phyloP scores from a whole-genome alignment of 108 stramenopile genomes.

The Stephanodiscus minutulus region DNA sequence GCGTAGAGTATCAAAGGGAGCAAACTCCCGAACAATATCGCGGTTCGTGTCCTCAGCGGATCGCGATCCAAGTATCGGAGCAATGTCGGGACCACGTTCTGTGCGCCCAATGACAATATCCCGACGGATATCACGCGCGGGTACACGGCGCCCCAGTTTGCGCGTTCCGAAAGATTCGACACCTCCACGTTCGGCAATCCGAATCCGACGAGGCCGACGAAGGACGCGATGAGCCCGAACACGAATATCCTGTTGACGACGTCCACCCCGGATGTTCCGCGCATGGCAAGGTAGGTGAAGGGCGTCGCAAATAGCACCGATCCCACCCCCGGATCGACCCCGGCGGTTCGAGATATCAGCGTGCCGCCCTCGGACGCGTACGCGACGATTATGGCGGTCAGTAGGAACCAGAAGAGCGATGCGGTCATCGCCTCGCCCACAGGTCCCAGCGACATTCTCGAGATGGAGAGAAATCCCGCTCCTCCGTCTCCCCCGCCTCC shows the following conservation, averaged over 20 bases:
- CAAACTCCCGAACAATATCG: conserved; percentile 45
- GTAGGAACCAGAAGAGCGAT: conserved; percentile 52
- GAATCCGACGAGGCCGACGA: conserved; percentile 33
- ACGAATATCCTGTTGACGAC: conserved; percentile 45
- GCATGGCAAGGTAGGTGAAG: conserved; percentile 35
- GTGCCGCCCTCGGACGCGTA: conserved; percentile 49
- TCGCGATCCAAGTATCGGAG: conserved; percentile 41
- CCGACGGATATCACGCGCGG: conserved; percentile 49
- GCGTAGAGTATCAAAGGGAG: conserved; percentile 38
- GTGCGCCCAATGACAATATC: conserved; percentile 53
- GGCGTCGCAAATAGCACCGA: conserved; percentile 30
- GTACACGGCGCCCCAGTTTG: conserved; percentile 44
- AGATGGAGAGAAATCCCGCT: conserved; percentile 40
- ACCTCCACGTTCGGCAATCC: conserved; percentile 21
- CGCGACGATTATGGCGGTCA: conserved; percentile 47
- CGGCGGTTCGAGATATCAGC: conserved; percentile 20
- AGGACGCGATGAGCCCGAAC: conserved; percentile 36
- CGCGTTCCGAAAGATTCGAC: conserved; percentile 21
- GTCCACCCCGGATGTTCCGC: conserved; percentile 42
- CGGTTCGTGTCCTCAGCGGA: conserved; percentile 29
- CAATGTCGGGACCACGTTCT: conserved; percentile 56
- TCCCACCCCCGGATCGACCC: conserved; percentile 31
- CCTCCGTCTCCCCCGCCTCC: conserved; percentile 12
- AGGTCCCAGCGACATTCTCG: conserved; percentile 34
- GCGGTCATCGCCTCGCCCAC: conserved; percentile 45